Conservation (phyloP, 768 basidiomycete genomes). For the Leucocoprinus sp. region DNA sequence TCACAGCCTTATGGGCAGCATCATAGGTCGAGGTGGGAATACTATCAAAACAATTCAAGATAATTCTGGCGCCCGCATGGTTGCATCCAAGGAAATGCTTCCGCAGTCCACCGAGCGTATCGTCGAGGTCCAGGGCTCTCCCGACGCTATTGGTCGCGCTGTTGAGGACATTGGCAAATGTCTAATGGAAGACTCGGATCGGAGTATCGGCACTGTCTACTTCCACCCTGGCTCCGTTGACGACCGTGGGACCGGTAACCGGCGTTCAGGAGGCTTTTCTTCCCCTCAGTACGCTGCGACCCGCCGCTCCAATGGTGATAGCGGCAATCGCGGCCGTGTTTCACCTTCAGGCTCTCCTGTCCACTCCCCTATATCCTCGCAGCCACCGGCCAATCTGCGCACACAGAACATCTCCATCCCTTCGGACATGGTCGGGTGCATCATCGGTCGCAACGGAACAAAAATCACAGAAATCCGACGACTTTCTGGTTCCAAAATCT, state of each 20-base stretch:
- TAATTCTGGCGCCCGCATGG: slow-evolving; percentile 92
- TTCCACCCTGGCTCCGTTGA: slow-evolving; percentile 91
- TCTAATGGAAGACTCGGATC: slow-evolving; percentile 93
- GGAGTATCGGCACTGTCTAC: slow-evolving; percentile 86
- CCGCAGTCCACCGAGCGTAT: slow-evolving; percentile 99
- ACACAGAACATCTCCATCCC: slow-evolving; percentile 99
- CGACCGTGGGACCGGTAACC: slow-evolving; percentile 50
- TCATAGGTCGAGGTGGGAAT: slow-evolving; percentile 92
- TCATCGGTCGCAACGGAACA: slow-evolving; percentile 92
- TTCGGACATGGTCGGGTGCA: slow-evolving; percentile 97
- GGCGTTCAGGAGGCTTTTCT: slow-evolving; percentile 38
- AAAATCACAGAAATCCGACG: slow-evolving; percentile 99
- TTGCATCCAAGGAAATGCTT: slow-evolving; percentile 98
- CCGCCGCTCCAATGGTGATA: slow-evolving; percentile 64
- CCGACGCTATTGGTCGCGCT: slow-evolving; percentile 87
- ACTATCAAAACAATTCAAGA: slow-evolving; percentile 99
- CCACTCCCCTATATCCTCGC: slow-evolving; percentile 39
- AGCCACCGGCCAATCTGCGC: slow-evolving; percentile 70
- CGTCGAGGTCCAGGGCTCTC: slow-evolving; percentile 93
- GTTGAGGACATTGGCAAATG: slow-evolving; percentile 95
- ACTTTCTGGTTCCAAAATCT: slow-evolving; percentile 95
- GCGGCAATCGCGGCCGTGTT: slow-evolving; percentile 32
- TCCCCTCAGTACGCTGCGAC: slow-evolving; percentile 16
- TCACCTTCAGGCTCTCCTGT: slow-evolving; percentile 42
- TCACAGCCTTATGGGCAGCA: slow-evolving; percentile 98